Conservation (phyloP, 371 early-diverging fungal species). For the Rhizomucor miehei region DNA sequence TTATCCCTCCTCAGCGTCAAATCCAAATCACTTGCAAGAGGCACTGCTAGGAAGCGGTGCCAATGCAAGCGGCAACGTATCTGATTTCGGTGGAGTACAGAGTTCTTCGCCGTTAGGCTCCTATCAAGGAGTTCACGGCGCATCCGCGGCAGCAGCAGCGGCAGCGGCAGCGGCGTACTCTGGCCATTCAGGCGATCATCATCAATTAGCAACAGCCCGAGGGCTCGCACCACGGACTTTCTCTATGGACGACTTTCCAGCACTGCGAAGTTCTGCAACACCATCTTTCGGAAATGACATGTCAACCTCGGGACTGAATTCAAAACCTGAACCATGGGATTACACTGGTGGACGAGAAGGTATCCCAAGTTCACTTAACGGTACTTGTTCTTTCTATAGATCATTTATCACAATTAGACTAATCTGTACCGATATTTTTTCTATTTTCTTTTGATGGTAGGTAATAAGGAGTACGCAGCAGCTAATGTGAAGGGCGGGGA, state of each 20-base stretch:
- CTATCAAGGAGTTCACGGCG: constrained; percentile 17
- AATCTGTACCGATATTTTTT: no score
- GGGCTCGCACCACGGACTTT: constrained; percentile 42
- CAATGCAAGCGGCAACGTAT: constrained; percentile 7
- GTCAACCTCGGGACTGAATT: constrained; percentile 13
- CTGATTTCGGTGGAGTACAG: constrained; percentile 13
- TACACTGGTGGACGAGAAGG: constrained; percentile 32
- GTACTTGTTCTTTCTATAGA: not conserved
- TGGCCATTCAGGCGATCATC: constrained; percentile 12
- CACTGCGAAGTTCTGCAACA: constrained; percentile 32
- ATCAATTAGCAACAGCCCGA: constrained; percentile 23
- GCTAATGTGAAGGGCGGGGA: constrained; percentile 6
- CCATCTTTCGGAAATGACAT: constrained; percentile 33
- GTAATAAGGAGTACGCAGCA: constrained; percentile 11
- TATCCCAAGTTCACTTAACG: constrained; percentile 7
- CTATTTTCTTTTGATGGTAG: not conserved
- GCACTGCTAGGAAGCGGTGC: constrained; percentile 17
- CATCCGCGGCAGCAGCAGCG: constrained; percentile 9
- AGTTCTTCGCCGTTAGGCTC: constrained; percentile 20
- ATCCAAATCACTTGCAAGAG: constrained; percentile 27
- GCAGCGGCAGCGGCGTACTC: constrained; percentile 4
- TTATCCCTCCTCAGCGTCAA: constrained; percentile 43
- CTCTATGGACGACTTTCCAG: constrained; percentile 51
- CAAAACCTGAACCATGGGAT: constrained; percentile 41
- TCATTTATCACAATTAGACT: no score